Evolutionary conservation across 1,284 basidiomycete genomes (phyloP), one percentile per base, ranked within the genome.

Genomic region (Ceratobasidium sp.): DNA sequence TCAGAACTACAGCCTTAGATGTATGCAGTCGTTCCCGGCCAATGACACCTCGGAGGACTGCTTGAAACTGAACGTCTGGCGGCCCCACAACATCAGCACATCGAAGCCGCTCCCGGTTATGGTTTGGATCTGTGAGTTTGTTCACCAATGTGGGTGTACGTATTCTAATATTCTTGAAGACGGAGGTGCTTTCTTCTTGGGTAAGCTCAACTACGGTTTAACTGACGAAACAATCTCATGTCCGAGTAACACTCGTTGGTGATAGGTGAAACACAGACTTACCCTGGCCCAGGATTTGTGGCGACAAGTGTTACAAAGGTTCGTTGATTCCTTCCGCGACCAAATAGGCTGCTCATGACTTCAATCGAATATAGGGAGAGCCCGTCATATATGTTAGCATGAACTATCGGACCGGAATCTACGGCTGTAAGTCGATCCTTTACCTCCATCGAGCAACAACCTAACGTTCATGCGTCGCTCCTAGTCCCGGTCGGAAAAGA

Each of bases 41-140:
- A 33, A 23, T 26, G 62, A 77, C 17, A 46, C 57, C 6, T 68
- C 66, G 20, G 77, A 79, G 46, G 77, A 78, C 44, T 78, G 78
- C 59, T 56, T 78, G 40, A 73, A 50, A 3, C 52, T 78, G 17
- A 77, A 78, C 38, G 44, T 78, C 20, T 73, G 57, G 69, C 42
- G 77, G 33, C 77, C 77, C 7, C 54, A 64, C 33, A 33, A 33
- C 33, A 33, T 33, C 5, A 67, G 67, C n/a, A 46, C 69, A 12
- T 56, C 46, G 3, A 38, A 20, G 33, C 33, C 33, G 28, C 15
- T 78, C 4, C 77, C 77, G 26, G 77, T 78, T 28, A 78, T 78
- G 77, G 15, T 74, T n/a, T 78, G 77, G 77, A 65, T 78, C 9
- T 78, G 70, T 78, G 70, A 62, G 59, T 74, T 12, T 20, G 15